Evolutionary conservation across 108 stramenopile species (phyloP), one percentile per base, ranked within the genome.

Genomic region (Skeletonema marinoi): DNA sequence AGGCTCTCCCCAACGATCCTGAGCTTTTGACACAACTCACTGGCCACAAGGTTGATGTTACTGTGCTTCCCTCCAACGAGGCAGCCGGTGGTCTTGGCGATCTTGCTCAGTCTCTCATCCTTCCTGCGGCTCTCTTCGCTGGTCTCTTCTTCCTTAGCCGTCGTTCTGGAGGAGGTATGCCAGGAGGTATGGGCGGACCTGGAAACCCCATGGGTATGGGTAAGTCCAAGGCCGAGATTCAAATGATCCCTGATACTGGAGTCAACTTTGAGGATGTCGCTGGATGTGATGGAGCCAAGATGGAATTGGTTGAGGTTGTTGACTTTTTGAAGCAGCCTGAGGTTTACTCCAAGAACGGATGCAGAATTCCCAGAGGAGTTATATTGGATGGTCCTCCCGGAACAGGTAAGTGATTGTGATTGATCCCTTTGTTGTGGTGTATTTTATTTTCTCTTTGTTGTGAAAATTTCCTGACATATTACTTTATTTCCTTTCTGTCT

Each of bases 371-470:
- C 33, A 84, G 88, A 36, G 99, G 99, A 11, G 98, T 99, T 14
- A 77, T 99, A 32, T 82, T 99, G 59, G 98, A 99, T 71, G 99
- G 99, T 41, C 98, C 98, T 5, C 99, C 99, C 0, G 99, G 99
- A 56, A 99, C 99, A n/a, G 99, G 99, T 16, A 93, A 75, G 93
- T 96, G 92, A 87, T 92, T 42, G 25, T 12, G 10, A 41, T 41
- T 12, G 39, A 1, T 11, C 6, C 8, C 0, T 41, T 41, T 41
- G 1, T 12, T n/a, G 14, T 14, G 46, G 16, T 11, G 46, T 48
- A 25, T 25, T 25, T 25, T 6, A 36, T 41, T 1, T 3, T 12
- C 11, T 41, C 10, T 12, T 12, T 12, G 11, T 12, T 9, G 11
- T 41, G 39, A 41, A 12, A 1, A 12, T 8, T 8, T 39, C 8